These are phyloP conservation scores for Phyllosticta ampelicida DNA, from an alignment of 2,329 filamentous ascomycete genomes.

Conservation along the genomic window DNA sequence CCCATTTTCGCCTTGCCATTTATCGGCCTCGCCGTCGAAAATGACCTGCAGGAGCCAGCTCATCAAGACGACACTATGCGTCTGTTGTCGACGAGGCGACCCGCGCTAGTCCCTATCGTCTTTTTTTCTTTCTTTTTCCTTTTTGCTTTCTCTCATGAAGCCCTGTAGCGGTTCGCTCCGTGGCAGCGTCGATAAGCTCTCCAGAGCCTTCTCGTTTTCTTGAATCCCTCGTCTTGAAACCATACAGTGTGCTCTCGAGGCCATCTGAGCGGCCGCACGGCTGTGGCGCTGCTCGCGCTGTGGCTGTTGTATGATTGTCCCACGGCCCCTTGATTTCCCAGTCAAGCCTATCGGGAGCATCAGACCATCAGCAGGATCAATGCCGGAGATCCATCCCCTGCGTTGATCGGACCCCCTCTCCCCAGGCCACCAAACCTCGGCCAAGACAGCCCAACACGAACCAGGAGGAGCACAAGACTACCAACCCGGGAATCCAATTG, in stretches of 20 bases:
- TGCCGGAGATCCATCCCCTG: not conserved
- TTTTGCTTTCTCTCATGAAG: not conserved
- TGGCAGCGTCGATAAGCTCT: not conserved
- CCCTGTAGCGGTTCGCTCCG: conserved; percentile 3
- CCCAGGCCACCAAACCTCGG: not conserved
- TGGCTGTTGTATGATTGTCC: not conserved
- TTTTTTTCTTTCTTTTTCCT: too few species aligned
- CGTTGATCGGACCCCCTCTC: not conserved
- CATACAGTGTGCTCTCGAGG: not conserved
- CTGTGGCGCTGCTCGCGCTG: conserved; percentile 5
- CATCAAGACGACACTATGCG: not conserved
- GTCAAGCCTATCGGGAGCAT: not conserved
- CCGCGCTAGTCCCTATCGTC: not conserved
- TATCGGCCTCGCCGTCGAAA: conserved; percentile 1
- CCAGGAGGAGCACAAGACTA: not conserved
- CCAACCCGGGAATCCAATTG: not conserved
- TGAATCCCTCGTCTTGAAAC: conserved; percentile 1
- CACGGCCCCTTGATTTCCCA: not conserved
- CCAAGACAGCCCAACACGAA: not conserved
- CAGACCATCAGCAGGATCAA: not conserved
- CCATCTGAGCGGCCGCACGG: conserved; percentile 5
- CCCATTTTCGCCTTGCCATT: not conserved
- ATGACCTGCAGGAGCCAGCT: not conserved
- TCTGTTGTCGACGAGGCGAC: not conserved
- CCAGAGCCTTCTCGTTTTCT: not conserved